Evolutionary conservation across 2,329 filamentous ascomycete species (phyloP).

Genomic region (Penicillium sp.): DNA sequence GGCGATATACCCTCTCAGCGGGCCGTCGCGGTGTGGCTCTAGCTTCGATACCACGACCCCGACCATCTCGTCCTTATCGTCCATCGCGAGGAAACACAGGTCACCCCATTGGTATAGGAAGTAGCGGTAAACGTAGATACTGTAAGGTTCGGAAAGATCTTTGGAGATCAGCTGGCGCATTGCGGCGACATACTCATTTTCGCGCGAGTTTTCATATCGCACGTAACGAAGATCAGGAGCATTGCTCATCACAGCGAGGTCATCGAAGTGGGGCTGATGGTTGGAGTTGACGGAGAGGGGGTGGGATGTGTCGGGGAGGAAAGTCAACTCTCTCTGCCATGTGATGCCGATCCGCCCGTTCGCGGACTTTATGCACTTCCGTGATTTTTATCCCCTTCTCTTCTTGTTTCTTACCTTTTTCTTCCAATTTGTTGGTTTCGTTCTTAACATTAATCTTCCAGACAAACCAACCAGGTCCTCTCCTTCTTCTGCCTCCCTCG

Average conservation of each 20-base stretch:
- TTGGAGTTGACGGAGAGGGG: neutral
- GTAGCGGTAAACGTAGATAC: slow-evolving; percentile 98
- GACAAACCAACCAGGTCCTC: slow-evolving; percentile 7
- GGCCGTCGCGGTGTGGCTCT: slow-evolving; percentile 82
- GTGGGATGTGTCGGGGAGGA: neutral
- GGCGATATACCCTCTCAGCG: slow-evolving; percentile 90
- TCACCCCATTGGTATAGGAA: slow-evolving; percentile 98
- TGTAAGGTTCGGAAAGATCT: slow-evolving; percentile 96
- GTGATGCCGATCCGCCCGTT: slow-evolving; percentile 26
- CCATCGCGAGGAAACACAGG: slow-evolving; percentile 80
- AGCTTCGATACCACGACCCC: slow-evolving; percentile 95
- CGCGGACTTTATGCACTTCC: slow-evolving; percentile 11
- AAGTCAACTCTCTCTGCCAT: slow-evolving; percentile 19
- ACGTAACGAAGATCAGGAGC: slow-evolving; percentile 53
- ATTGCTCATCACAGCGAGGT: slow-evolving; percentile 31
- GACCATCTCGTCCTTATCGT: slow-evolving; percentile 60
- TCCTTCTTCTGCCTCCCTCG: slow-evolving; percentile 9
- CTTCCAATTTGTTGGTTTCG: neutral
- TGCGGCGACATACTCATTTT: slow-evolving; percentile 70
- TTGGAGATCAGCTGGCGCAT: slow-evolving; percentile 93
- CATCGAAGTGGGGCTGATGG: slow-evolving; percentile 18
- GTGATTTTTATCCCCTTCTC: slow-evolving; percentile 7
- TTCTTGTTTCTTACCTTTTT: slow-evolving; percentile 5
- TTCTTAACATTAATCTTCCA: neutral
- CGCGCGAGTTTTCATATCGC: slow-evolving; percentile 60